Base-by-base conservation (phyloP, 495 filamentous ascomycete species). In the Penicillium bialowiezense region DNA sequence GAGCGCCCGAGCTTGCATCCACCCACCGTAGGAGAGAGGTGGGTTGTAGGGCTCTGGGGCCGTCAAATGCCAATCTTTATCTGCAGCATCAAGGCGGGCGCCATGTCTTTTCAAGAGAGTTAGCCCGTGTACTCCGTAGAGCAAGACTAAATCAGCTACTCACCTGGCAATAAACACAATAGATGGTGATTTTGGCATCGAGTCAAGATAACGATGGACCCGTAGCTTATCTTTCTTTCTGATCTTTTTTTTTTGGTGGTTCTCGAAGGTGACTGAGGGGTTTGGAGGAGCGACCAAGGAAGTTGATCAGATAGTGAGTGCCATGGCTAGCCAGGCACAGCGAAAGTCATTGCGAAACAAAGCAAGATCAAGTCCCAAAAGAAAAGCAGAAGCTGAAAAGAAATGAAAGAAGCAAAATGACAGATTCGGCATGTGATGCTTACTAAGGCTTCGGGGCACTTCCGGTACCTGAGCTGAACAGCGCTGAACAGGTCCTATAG, bases 11-110 rank as follows among this genome's bases (percentile, higher is more conserved):
- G 86, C 83, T 62, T 97, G 92, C 15, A 80, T 79, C 91, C 91
- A 97, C 36, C 93, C 93, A 51, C 90, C 87, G 61, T 96, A 97
- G 13, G 91, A 96, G 38, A 99, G 78, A 34, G 95, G 93, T 35
- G 93, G 88, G 51, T 99, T 92, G 73, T 97, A 97, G 5, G 93
- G 95, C 3, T 88, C 92, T 3, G 91, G 86, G 4, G 95, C 95
- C n/a, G 88, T 85, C 10, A 96, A 76, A 69, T 97, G 91, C 93
- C 93, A 99, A 67, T 90, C 79, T 60, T 89, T 88, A 72, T 97
- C 90, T 51, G 90, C 89, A 36, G 89, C 88, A 65, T 99, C 93
- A 26, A 99, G 83, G 31, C 93, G 85, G 34, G 90, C 85, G 53
- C 93, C 93, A 66, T 99, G 93, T 65, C 90, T 96, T 54, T 7